These are phyloP conservation scores for Leccinum obscurum DNA, from an alignment of 768 basidiomycete species.

Conservation along the genomic window DNA sequence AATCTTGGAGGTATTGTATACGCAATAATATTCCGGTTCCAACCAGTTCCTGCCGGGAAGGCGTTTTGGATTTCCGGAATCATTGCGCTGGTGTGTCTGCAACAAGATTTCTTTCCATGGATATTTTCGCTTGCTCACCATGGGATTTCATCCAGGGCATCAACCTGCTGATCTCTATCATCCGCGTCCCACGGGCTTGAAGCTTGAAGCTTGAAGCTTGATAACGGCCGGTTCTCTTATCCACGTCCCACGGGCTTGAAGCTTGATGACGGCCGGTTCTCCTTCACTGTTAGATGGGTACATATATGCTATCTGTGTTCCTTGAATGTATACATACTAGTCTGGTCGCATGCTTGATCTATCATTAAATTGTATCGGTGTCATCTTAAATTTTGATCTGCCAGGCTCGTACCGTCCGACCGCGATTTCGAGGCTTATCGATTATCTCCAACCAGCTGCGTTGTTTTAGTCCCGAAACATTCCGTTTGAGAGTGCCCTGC, in stretches of 20 bases:
- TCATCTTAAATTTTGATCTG: neutral
- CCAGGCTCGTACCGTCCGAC: neutral
- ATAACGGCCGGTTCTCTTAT: neutral
- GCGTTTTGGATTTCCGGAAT: constrained; percentile 50
- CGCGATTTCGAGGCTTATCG: neutral
- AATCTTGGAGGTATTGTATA: constrained; percentile 49
- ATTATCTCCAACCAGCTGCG: neutral
- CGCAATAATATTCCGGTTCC: constrained; percentile 51
- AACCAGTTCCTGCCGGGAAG: constrained; percentile 38
- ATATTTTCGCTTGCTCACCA: neutral
- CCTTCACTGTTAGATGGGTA: neutral
- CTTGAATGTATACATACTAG: neutral
- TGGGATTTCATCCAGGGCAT: neutral
- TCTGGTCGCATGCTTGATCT: neutral
- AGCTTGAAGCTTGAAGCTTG: neutral
- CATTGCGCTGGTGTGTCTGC: constrained; percentile 35
- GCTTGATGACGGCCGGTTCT: neutral
- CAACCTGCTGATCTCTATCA: constrained; percentile 7
- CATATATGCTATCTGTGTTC: neutral
- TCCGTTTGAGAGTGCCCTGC: neutral
- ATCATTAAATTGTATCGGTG: neutral
- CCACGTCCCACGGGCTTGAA: constrained; percentile 11
- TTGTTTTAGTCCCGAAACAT: neutral
- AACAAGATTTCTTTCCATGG: neutral
- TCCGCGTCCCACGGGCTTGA: constrained; percentile 13